phyloP scores from a whole-genome alignment of 2,329 filamentous ascomycete species.

The Chaetoscypha palmicola region DNA sequence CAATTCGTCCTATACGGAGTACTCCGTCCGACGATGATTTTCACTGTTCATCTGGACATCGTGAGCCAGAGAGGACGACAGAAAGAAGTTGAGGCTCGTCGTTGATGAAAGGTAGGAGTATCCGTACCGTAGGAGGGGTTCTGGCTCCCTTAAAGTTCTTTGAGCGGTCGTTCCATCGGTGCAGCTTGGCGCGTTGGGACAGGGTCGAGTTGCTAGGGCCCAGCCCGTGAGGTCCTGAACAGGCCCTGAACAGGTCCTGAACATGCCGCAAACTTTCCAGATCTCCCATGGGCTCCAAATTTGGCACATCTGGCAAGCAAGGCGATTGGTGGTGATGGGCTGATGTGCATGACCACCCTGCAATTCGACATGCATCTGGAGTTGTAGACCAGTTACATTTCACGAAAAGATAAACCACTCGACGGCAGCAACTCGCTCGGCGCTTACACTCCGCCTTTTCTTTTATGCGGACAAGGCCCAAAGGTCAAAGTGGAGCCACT shows the following conservation, averaged over 20 bases:
- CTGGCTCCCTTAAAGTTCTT: constrained; percentile 19
- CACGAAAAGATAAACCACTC: constrained; percentile 2
- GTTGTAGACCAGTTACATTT: not conserved
- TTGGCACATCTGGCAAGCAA: constrained; percentile 18
- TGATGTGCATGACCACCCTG: constrained; percentile 13
- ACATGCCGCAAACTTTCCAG: constrained; percentile 4
- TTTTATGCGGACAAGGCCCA: constrained; percentile 6
- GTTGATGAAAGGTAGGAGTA: constrained; percentile 13
- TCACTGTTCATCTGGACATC: constrained; percentile 22
- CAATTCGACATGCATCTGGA: constrained; percentile 1
- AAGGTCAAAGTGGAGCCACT: not conserved
- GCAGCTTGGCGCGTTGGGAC: not conserved
- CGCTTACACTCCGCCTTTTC: constrained; percentile 9
- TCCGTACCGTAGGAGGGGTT: too few species aligned
- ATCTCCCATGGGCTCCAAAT: constrained; percentile 18
- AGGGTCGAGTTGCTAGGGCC: not conserved
- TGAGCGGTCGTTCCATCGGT: not conserved
- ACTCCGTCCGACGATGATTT: constrained; percentile 20
- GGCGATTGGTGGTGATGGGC: constrained; percentile 13
- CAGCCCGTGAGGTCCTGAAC: not conserved
- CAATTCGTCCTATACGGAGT: constrained; percentile 14
- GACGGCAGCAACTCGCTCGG: constrained; percentile 6
- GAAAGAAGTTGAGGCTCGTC: constrained; percentile 16
- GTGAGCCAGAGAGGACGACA: constrained; percentile 10
- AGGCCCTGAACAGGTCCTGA: not conserved